Evolutionary conservation across 148 eudicot species (phyloP), one percentile per base, ranked within the genome.

Genomic region (Silene latifolia): DNA sequence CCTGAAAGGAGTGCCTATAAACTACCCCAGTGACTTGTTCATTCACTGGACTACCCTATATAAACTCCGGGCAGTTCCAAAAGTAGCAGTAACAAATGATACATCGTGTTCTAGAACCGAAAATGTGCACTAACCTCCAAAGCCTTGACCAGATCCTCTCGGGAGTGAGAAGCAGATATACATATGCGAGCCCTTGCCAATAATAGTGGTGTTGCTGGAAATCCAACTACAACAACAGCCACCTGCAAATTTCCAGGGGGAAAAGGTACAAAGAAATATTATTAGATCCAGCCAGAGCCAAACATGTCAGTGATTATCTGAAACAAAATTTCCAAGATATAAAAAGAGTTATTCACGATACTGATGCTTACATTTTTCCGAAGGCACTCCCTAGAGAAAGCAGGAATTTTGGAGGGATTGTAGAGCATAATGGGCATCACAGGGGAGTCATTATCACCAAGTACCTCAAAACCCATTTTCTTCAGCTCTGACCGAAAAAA

Each of bases 341-440:
- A 69, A 24, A 59, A 59, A 18, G 6, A 56, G 4, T 24, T 8
- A 5, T 19, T n/a, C 25, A 69, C 8, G 42, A 24, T 60, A 27
- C 48, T 23, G 60, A 47, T 76, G 76, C 92, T 87, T 84, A 91
- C 98, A 74, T 91, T 87, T 69, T 86, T 89, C 75, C 83, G 87
- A 78, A 93, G 90, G 77, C 98, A 93, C 81, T 93, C 97, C 67
- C 98, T 84, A 54, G 97, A 95, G 80, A 95, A 95, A 15, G 98
- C 96, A 82, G 98, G 97, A 46, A 89, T 86, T 80, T 95, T 87
- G 42, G 96, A 86, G 19, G 98, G 94, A 77, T 90, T 90, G 83
- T 91, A 91, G 72, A 89, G 89, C 93, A 88, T 91, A 69, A 95
- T 87, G 69, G 97, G 97, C 92, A 90, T 92, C 20, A 92, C 92